Evolutionary conservation across 2,329 filamentous ascomycete species (phyloP).

Genomic region (Rugonectria rugulosa): DNA sequence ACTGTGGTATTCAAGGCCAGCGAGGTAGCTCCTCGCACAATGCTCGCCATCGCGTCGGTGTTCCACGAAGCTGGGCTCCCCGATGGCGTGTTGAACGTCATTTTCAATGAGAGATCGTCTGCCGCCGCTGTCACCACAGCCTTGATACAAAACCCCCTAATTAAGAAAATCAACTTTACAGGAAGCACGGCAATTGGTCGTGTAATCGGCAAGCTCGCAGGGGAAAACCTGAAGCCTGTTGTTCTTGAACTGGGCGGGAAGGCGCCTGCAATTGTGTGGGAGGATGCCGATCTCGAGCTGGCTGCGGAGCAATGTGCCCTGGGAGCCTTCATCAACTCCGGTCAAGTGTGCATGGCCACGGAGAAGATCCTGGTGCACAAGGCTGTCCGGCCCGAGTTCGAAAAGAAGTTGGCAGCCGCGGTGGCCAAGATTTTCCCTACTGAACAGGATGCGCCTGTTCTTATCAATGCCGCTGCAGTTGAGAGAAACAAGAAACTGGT

Average conservation of each 20-base stretch:
- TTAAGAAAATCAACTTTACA: slow-evolving; percentile 89
- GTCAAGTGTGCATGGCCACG: slow-evolving; percentile 88
- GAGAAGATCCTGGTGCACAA: slow-evolving; percentile 73
- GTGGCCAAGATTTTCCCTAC: slow-evolving; percentile 56
- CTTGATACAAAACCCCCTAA: slow-evolving; percentile 69
- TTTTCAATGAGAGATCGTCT: slow-evolving; percentile 71
- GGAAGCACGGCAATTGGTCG: slow-evolving; percentile 78
- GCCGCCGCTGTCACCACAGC: slow-evolving; percentile 72
- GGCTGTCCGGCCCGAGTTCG: slow-evolving; percentile 55
- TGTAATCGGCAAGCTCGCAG: slow-evolving; percentile 74
- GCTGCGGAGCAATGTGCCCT: slow-evolving; percentile 74
- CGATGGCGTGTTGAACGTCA: slow-evolving; percentile 74
- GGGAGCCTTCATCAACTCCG: slow-evolving; percentile 76
- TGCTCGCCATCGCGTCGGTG: slow-evolving; percentile 68
- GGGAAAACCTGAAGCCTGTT: slow-evolving; percentile 78
- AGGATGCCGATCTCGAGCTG: slow-evolving; percentile 78
- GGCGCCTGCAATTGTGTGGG: slow-evolving; percentile 77
- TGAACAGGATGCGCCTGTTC: slow-evolving; percentile 69
- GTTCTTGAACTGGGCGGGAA: slow-evolving; percentile 87
- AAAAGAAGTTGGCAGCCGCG: slow-evolving; percentile 49
- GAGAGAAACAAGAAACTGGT: slow-evolving; percentile 72
- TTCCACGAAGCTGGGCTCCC: slow-evolving; percentile 81
- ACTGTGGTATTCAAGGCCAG: slow-evolving; percentile 77
- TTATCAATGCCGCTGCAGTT: slow-evolving; percentile 73
- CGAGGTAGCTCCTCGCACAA: slow-evolving; percentile 70